A percentile compares a stretch with the other conserved stretches of the same genome.
phyloP scores from a whole-genome alignment of 176 grass and related monocot species.

The Oryza punctata region DNA sequence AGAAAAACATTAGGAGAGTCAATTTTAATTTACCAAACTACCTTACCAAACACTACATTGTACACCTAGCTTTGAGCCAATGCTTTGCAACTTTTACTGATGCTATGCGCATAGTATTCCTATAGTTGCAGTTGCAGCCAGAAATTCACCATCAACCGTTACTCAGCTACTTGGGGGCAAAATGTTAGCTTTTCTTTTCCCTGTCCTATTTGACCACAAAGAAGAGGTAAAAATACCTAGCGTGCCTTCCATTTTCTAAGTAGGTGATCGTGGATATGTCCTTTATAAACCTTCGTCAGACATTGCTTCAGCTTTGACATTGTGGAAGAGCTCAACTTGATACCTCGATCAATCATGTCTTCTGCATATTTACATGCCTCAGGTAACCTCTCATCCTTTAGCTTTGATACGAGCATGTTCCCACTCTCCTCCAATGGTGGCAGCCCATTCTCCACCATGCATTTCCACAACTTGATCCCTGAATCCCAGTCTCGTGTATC shows the following conservation, averaged over 20 bases:
- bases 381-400: slow-evolving; percentile 61
- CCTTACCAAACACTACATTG: slow-evolving; percentile 10
- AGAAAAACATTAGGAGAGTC: neutral
- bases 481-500: slow-evolving; percentile 57
- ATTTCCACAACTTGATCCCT: slow-evolving; percentile 69
- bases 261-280: slow-evolving; percentile 61
- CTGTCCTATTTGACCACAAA: neutral
- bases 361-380: slow-evolving; percentile 96
- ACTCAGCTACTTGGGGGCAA: neutral
- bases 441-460: slow-evolving; percentile 66
- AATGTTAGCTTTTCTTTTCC: neutral
- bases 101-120: neutral
- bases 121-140: neutral
- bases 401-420: slow-evolving; percentile 66
- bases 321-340: slow-evolving; percentile 71
- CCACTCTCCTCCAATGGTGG: slow-evolving; percentile 67
- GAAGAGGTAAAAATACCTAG: slow-evolving; percentile 30
- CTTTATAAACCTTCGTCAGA: slow-evolving; percentile 62
- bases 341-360: slow-evolving; percentile 80
- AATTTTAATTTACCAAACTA: slow-evolving; percentile 13
- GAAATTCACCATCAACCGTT: neutral
- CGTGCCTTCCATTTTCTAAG: slow-evolving; percentile 76
- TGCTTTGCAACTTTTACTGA: neutral
- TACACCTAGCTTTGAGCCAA: slow-evolving; percentile 8
- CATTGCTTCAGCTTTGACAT: slow-evolving; percentile 71